Evolutionary conservation across 1,139 yeast genomes (phyloP), one percentile per base, ranked within the genome.

Genomic region (Debaryomycetaceae sp.): DNA sequence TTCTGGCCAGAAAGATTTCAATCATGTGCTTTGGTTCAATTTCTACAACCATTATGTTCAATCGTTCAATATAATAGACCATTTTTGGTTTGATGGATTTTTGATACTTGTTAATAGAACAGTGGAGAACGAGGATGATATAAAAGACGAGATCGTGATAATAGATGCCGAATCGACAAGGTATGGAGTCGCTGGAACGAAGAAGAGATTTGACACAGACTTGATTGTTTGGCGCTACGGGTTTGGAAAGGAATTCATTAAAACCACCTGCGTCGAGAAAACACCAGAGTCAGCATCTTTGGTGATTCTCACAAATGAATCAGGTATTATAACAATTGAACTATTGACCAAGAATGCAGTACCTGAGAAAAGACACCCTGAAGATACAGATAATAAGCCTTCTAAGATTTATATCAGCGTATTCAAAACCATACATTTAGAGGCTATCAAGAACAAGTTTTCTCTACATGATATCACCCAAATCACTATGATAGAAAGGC

Each of bases 21-120:
- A 66, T 44, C 76, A 71, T 42, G 50, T 66, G 5, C 46, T 70
- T 11, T 72, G 78, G 78, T 70, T 60, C 46, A 65, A 65, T 43
- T 70, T 68, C 41, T 57, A 56, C 31, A 65, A 67, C 44, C 61
- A 59, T 44, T 61, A 57, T 34, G 50, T 63, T 41, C 73, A 66
- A 31, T 43, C 61, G 2, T 53, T 69, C 42, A 69, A 69, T 40
- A 60, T 72, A 5, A 51, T 65, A 2, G 46, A 59, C 38, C 75
- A 69, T 39, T 55, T 68, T 36, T 67, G 70, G 70, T 64, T 57
- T 42, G 51, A 53, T 29, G 67, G 64, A 46, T 67, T 56, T 42
- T 50, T 72, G 42, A 52, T 72, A 5, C 36, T 70, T 9, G 52
- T 72, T 24, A 71, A 70, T 44, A 46, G 74, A 41, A 52, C 48